Evolutionary conservation across 2,329 filamentous ascomycete genomes (phyloP).

Genomic region (Xylariomycetidae sp.): DNA sequence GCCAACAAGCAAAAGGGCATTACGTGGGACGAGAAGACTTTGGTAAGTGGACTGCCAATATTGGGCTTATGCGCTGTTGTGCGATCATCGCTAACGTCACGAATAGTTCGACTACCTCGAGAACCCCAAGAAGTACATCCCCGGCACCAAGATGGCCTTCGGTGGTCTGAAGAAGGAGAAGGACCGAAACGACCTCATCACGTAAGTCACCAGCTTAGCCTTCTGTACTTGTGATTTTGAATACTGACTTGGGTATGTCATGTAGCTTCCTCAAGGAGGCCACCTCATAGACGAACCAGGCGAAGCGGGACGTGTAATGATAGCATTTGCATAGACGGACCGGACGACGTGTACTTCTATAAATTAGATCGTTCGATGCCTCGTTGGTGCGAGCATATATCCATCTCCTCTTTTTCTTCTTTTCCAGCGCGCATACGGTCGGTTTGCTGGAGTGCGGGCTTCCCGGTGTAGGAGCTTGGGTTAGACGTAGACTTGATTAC

Average conservation of each 20-base stretch:
- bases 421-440: too few species aligned
- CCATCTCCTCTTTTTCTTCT: slow-evolving; percentile 25
- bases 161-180: slow-evolving; percentile 99
- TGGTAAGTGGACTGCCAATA: slow-evolving; percentile 54
- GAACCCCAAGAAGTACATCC: slow-evolving; percentile 99
- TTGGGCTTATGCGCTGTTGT: neutral
- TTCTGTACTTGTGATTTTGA: neutral
- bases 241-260: slow-evolving; percentile 3
- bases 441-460: too few species aligned
- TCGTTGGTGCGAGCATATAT: slow-evolving; percentile 22
- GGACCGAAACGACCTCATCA: slow-evolving; percentile 98
- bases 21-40: slow-evolving; percentile 77
- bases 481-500: too few species aligned
- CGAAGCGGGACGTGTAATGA: slow-evolving; percentile 29
- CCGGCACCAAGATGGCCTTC: slow-evolving; percentile 99
- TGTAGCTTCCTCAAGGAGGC: slow-evolving; percentile 64
- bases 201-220: slow-evolving; percentile 55
- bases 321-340: slow-evolving; percentile 29
- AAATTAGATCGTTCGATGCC: slow-evolving; percentile 28
- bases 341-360: slow-evolving; percentile 28
- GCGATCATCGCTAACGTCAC: slow-evolving; percentile 11
- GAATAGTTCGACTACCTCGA: slow-evolving; percentile 91
- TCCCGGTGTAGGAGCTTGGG: too few species aligned
- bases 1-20: slow-evolving; percentile 98
- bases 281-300: slow-evolving; percentile 55